Evolutionary conservation across 2,329 filamentous ascomycete genomes (phyloP), one percentile per base, ranked within the genome.

Genomic region (Purpureocillium lavendulum): DNA sequence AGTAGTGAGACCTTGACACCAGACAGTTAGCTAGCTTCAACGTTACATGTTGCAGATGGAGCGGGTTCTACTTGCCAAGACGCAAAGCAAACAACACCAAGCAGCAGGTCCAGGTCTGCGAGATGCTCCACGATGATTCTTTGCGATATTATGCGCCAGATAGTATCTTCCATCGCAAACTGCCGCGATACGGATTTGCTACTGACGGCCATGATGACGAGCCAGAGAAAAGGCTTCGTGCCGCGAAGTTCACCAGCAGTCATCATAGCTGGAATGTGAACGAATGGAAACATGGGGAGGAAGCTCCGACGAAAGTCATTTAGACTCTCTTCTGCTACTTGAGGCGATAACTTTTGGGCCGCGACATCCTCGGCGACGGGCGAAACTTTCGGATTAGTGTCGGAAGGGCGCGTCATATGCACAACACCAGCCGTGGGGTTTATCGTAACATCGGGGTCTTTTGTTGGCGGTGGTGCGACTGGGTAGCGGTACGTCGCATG

Each of bases 201-300:
- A 1, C 46, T 42, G 6, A 64, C 45, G 1, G 56, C 52, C 55
- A 64, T 62, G 12, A 65, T 56, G 11, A 57, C 57, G 14, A 61
- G 41, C 61, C 62, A 66, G 8, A 64, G 42, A 21, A 65, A 65
- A 1, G 63, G 63, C 33, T 54, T 50, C 12, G 60, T 46, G 7
- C 44, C 38, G 12, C 54, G 56, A 2, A 66, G 40, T 34, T 52
- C 47, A 6, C 37, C 39, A 7, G 54, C 41, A 16, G 32, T 38
- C 13, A 49, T 43, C 4, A 41, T 42, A 1, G 12, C 21, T 7
- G 47, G 47, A 18, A 59, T 44, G 34, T 52, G 39, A 14, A 57
- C 32, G 26, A 54, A 51, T 1, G 61, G 61, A 6, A 62, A 47
- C 1, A 40, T n/a, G 2, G 41, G 26, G 2, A 50, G 30, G 16